Evolutionary conservation across 306 rosid species (phyloP).

Genomic region (Corylus avellana): DNA sequence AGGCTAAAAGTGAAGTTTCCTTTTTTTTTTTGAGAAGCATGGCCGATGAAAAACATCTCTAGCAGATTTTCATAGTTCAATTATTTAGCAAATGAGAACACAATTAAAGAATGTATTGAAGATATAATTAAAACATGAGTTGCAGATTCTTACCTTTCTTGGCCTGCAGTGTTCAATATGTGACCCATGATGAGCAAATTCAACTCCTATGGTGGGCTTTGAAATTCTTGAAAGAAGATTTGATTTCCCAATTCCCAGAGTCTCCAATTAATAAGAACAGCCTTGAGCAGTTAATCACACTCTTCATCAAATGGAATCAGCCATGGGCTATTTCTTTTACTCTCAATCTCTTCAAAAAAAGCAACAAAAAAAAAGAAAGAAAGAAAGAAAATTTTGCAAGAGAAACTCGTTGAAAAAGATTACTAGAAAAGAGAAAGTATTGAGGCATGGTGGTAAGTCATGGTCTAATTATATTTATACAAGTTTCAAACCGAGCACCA

Average conservation of each 20-base stretch:
- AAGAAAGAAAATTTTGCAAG: not conserved
- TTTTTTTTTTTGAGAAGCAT: too few relatives aligned
- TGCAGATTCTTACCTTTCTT: conserved; percentile 61
- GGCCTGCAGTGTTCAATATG: conserved; percentile 98
- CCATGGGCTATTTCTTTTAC: conserved; percentile 36
- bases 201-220: conserved; percentile 91
- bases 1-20: too few relatives aligned
- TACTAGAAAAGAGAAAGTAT: not conserved
- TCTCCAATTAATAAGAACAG: conserved; percentile 70
- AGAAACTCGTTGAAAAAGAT: not conserved
- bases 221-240: conserved; percentile 85
- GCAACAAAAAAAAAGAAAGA: not conserved
- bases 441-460: conserved; percentile 21
- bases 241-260: conserved; percentile 87
- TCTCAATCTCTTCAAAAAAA: conserved; percentile 1
- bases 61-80: too few relatives aligned
- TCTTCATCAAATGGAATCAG: conserved; percentile 74
- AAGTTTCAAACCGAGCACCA: not conserved
- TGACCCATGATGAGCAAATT: conserved; percentile 84
- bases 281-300: conserved; percentile 84
- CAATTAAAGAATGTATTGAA: not conserved
- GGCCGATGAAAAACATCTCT: too few relatives aligned
- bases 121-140: too few relatives aligned
- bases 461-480: conserved; percentile 26
- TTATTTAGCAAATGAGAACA: not conserved